A percentile compares a stretch with the other conserved stretches of the same genome.
These are phyloP conservation scores for Nissolia schottii DNA, from an alignment of 306 rosid species.

Conservation along the genomic window DNA sequence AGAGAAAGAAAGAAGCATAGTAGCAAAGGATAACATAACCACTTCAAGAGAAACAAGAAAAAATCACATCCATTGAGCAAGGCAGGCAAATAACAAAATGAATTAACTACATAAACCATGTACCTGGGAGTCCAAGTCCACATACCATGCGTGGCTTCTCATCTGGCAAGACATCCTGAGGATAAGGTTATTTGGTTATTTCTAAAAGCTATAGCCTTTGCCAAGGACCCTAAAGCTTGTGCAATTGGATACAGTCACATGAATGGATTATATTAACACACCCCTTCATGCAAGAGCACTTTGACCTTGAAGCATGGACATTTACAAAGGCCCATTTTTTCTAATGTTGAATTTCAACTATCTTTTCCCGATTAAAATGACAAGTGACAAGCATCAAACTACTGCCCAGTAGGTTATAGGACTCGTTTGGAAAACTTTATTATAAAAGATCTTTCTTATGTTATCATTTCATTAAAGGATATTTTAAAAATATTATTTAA, in stretches of 20 bases:
- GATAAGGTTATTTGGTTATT: slow-evolving; percentile 19
- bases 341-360: too few relatives aligned
- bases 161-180: slow-evolving; percentile 70
- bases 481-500: too few relatives aligned
- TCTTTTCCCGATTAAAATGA: too few relatives aligned
- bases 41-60: neutral
- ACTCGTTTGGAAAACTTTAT: too few relatives aligned
- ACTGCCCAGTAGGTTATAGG: too few relatives aligned
- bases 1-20: neutral
- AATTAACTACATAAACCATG: neutral
- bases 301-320: neutral
- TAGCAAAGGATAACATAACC: neutral
- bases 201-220: neutral
- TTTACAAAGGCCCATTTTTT: neutral
- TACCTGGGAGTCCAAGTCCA: slow-evolving; percentile 98
- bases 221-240: neutral
- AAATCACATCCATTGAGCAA: neutral
- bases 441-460: too few relatives aligned
- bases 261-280: neutral
- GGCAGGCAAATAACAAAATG: neutral
- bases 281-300: neutral
- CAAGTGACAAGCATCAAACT: too few relatives aligned
- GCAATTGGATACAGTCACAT: neutral
- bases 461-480: too few relatives aligned
- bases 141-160: slow-evolving; percentile 81